Conservation (phyloP, 2,329 filamentous ascomycete genomes). For the Hypoxylon sp. region DNA sequence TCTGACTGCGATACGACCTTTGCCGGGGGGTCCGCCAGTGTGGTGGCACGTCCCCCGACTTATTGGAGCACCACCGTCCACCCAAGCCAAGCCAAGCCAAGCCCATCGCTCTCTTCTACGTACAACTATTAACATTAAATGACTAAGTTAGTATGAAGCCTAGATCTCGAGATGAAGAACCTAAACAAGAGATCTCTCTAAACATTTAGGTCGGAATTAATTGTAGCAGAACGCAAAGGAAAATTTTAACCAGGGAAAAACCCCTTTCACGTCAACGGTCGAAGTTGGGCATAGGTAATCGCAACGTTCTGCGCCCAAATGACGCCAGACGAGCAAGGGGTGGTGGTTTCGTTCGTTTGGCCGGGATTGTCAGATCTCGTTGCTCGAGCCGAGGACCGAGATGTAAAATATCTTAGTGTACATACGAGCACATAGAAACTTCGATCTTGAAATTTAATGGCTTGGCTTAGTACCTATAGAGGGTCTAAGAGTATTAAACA, state of each 20-base stretch:
- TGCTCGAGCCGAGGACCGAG: constrained; percentile 25
- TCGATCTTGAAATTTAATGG: neutral
- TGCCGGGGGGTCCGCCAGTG: constrained; percentile 29
- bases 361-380: constrained; percentile 34
- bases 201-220: neutral
- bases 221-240: neutral
- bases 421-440: neutral
- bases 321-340: constrained; percentile 44
- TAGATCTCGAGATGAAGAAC: neutral
- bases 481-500: neutral
- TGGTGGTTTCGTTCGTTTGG: constrained; percentile 11
- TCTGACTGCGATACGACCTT: constrained; percentile 39
- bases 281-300: constrained; percentile 41
- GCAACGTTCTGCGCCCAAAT: constrained; percentile 42
- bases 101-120: constrained; percentile 5
- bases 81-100: neutral
- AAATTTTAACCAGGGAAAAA: neutral
- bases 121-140: neutral
- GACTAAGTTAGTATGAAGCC: neutral
- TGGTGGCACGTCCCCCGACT: constrained; percentile 16
- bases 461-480: neutral
- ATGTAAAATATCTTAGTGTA: neutral
- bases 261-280: neutral
- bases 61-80: constrained; percentile 15
- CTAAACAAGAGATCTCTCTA: neutral